These are phyloP conservation scores for Solanum ossicruentum DNA, from an alignment of 257 asterid genomes.

Conservation along the genomic window DNA sequence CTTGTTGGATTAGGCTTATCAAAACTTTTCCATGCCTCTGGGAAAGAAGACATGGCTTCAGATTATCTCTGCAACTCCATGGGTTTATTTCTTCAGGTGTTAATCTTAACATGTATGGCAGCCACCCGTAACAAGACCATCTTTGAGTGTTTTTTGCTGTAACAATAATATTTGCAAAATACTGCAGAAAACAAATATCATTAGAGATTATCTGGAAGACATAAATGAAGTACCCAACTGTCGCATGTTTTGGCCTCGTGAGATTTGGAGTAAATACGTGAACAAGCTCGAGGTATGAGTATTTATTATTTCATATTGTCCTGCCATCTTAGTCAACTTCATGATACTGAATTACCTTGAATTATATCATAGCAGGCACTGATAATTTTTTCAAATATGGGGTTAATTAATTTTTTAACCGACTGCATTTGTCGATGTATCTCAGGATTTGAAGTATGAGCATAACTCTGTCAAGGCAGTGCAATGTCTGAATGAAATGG, in stretches of 20 bases:
- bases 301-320: background rate
- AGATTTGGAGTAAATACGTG: constrained; percentile 87
- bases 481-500: constrained; percentile 92
- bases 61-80: constrained; percentile 76
- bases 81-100: constrained; percentile 97
- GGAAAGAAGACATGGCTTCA: constrained; percentile 59
- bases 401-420: background rate
- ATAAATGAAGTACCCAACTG: constrained; percentile 91
- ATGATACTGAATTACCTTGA: background rate
- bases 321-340: background rate
- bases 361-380: background rate
- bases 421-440: constrained; percentile 7
- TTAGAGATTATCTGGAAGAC: constrained; percentile 94
- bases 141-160: background rate
- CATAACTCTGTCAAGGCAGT: constrained; percentile 82
- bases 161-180: background rate
- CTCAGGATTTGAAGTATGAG: constrained; percentile 68
- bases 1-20: constrained; percentile 92
- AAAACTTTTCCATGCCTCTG: constrained; percentile 81
- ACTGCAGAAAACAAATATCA: constrained; percentile 81
- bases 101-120: background rate
- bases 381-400: background rate
- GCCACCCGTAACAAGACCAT: background rate
- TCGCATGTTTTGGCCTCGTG: constrained; percentile 97
- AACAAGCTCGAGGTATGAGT: constrained; percentile 67